These are phyloP conservation scores for Cladosporium austrohemisphaericum DNA, from an alignment of 2,329 filamentous ascomycete species.

Conservation along the genomic window DNA sequence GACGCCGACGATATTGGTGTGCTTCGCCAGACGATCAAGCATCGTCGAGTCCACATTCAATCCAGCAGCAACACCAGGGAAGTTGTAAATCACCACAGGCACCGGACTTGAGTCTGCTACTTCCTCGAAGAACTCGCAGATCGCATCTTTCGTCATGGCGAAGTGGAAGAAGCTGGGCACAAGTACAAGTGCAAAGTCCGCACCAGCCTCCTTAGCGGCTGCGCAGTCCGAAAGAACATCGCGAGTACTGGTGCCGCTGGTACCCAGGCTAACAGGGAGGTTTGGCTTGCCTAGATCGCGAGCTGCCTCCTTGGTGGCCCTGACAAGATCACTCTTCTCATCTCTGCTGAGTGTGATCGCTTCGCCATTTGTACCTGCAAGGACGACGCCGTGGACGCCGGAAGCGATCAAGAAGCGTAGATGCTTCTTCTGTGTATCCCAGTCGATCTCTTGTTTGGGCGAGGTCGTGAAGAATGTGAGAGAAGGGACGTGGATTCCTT, in stretches of 20 bases:
- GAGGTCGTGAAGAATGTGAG: constrained; percentile 54
- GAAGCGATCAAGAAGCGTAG: constrained; percentile 53
- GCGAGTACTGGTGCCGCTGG: constrained; percentile 37
- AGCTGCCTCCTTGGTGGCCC: constrained; percentile 37
- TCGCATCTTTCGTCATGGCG: constrained; percentile 36
- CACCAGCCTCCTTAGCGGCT: constrained; percentile 38
- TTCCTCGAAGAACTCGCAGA: constrained; percentile 36
- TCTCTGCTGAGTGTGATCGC: constrained; percentile 38
- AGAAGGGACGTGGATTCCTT: constrained; percentile 55
- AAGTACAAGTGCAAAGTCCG: constrained; percentile 38
- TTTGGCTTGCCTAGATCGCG: constrained; percentile 31
- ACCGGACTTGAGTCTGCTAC: constrained; percentile 38
- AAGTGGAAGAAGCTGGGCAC: constrained; percentile 41
- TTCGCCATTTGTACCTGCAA: constrained; percentile 47
- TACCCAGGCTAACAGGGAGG: constrained; percentile 42
- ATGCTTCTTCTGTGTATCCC: constrained; percentile 52
- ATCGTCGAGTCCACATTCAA: constrained; percentile 44
- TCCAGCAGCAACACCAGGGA: constrained; percentile 42
- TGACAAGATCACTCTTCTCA: constrained; percentile 41
- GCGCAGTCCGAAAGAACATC: constrained; percentile 40
- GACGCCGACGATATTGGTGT: constrained; percentile 37
- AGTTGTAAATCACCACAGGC: constrained; percentile 48
- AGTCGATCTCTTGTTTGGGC: constrained; percentile 52
- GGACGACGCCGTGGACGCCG: constrained; percentile 49
- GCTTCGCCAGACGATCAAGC: constrained; percentile 35